Evolutionary conservation across 2,329 filamentous ascomycete species (phyloP).

Genomic region (Pyrenochaeta sp.): DNA sequence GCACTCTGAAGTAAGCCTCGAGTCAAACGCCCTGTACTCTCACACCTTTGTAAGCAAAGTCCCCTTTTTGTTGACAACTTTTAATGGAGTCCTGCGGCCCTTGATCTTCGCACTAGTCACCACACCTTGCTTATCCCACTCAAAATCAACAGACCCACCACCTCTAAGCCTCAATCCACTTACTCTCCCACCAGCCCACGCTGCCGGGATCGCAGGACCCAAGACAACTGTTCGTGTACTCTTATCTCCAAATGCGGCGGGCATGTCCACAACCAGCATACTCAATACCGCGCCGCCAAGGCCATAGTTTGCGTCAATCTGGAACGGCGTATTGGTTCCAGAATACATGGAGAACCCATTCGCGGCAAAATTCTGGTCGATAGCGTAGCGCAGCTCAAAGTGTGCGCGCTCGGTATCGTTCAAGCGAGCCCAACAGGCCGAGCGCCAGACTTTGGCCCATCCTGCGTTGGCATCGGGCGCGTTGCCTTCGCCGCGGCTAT

Average conservation of each 20-base stretch:
- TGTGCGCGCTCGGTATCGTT: constrained; percentile 62
- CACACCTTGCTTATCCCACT: constrained; percentile 52
- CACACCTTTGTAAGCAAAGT: neutral
- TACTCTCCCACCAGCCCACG: constrained; percentile 48
- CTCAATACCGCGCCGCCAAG: constrained; percentile 62
- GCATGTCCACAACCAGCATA: constrained; percentile 63
- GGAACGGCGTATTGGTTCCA: constrained; percentile 59
- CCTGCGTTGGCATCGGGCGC: constrained; percentile 61
- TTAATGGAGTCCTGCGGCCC: neutral
- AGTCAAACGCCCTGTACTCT: too few species aligned
- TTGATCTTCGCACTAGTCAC: constrained; percentile 30
- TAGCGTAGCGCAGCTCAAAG: constrained; percentile 58
- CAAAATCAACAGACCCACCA: constrained; percentile 55
- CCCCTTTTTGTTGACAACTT: constrained; percentile 22
- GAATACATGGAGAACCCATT: constrained; percentile 64
- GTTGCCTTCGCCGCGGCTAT: constrained; percentile 58
- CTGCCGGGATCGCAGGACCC: constrained; percentile 58
- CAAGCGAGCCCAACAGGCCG: constrained; percentile 64
- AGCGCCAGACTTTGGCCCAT: constrained; percentile 67
- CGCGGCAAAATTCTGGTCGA: constrained; percentile 59
- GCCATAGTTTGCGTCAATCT: constrained; percentile 69
- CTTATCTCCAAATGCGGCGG: constrained; percentile 32
- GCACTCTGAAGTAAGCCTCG: too few species aligned
- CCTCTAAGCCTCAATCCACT: constrained; percentile 56
- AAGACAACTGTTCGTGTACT: constrained; percentile 51